Evolutionary conservation across 148 eudicot species (phyloP).

Genomic region (Silene uniflora): DNA sequence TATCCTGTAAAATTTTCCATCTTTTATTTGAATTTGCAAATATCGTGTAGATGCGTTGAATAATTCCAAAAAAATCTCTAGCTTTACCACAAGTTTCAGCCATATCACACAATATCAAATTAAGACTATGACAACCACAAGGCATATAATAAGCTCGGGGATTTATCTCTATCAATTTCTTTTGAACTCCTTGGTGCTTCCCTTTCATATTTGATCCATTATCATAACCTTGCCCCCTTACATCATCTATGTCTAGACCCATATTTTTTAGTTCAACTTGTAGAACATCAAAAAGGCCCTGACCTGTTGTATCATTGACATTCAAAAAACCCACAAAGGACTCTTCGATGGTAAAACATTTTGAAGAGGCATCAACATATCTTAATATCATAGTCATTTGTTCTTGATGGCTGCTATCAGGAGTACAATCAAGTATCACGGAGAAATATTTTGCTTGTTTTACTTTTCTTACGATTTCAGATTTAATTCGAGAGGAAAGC

Average conservation of each 20-base stretch:
- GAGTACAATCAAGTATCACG: no score
- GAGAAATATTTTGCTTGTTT: background rate
- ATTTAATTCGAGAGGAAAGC: background rate
- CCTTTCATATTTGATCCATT: no score
- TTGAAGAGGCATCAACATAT: conserved; percentile 23
- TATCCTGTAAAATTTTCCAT: no score
- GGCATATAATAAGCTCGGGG: no score
- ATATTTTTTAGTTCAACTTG: conserved; percentile 4
- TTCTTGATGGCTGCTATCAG: background rate
- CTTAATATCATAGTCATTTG: conserved; percentile 2
- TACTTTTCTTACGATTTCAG: background rate
- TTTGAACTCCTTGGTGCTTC: no score
- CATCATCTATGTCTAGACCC: background rate
- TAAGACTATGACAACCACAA: no score
- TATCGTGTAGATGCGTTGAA: no score
- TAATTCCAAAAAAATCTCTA: background rate
- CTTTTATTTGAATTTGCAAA: no score
- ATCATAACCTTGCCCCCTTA: conserved; percentile 14
- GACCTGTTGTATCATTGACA: background rate
- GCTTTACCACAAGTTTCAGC: background rate
- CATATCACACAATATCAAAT: conserved; percentile 5
- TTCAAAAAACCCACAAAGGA: background rate
- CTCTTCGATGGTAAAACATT: background rate
- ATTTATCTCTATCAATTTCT: no score
- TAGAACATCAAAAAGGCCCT: no score